phyloP scores from a whole-genome alignment of 1,139 yeast species.

The Magnusiomyces paraingens region DNA sequence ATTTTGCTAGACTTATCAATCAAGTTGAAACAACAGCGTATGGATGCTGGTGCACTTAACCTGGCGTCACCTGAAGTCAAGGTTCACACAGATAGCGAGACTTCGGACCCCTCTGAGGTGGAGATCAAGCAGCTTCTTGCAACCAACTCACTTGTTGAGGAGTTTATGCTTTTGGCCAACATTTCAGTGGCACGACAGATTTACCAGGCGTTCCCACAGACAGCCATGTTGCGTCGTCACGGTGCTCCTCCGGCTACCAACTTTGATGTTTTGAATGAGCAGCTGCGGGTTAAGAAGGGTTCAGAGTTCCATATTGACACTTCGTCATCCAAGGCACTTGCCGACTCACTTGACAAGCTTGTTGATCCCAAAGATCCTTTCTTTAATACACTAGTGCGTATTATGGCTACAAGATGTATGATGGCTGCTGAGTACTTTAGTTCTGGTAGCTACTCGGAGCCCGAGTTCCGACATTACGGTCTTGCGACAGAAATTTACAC shows the following conservation, averaged over 20 bases:
- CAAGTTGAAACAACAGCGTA: constrained; percentile 73
- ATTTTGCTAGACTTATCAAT: constrained; percentile 70
- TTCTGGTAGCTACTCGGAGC: constrained; percentile 83
- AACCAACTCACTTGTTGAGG: constrained; percentile 94
- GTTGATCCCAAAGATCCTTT: constrained; percentile 77
- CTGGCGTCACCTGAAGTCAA: constrained; percentile 97
- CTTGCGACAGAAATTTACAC: constrained; percentile 96
- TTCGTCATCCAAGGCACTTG: constrained; percentile 85
- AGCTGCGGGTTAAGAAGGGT: constrained; percentile 69
- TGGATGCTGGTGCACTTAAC: constrained; percentile 94
- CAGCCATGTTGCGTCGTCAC: constrained; percentile 93
- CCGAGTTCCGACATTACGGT: constrained; percentile 97
- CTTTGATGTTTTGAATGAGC: constrained; percentile 82
- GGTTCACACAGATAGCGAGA: constrained; percentile 94
- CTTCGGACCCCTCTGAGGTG: constrained; percentile 94
- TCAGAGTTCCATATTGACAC: constrained; percentile 54
- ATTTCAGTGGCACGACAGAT: constrained; percentile 92
- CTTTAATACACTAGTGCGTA: constrained; percentile 88
- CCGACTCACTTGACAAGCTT: constrained; percentile 89
- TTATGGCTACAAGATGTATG: constrained; percentile 98
- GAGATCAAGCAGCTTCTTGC: constrained; percentile 83
- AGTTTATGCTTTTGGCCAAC: constrained; percentile 96
- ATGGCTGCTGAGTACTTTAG: constrained; percentile 98
- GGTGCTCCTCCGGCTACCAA: constrained; percentile 94
- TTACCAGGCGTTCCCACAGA: constrained; percentile 89